phyloP scores from a whole-genome alignment of 306 rosid genomes.

The Castanospermum australe region DNA sequence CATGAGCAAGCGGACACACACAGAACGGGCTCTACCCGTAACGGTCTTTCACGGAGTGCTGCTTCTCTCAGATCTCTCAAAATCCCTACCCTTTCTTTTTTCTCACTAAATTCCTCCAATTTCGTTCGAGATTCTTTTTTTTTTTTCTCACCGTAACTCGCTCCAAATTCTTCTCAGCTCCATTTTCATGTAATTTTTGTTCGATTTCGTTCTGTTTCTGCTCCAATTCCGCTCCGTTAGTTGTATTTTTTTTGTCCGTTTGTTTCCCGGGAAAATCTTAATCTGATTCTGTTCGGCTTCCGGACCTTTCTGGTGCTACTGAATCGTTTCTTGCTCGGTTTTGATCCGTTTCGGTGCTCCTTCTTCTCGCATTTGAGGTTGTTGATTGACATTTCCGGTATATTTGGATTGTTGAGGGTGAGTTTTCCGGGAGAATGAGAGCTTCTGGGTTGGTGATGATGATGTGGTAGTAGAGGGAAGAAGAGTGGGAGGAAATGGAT shows the following conservation, averaged over 20 bases:
- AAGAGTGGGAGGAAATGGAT: constrained; percentile 49
- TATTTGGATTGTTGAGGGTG: neutral
- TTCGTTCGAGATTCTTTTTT: constrained; percentile 33
- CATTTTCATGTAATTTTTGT: neutral
- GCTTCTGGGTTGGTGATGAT: constrained; percentile 15
- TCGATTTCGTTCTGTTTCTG: neutral
- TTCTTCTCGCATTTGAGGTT: neutral
- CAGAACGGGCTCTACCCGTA: neutral
- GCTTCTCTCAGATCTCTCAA: constrained; percentile 48
- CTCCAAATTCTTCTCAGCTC: neutral
- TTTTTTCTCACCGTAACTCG: constrained; percentile 8
- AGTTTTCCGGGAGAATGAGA: constrained; percentile 5
- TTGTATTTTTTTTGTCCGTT: neutral
- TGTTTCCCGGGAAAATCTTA: neutral
- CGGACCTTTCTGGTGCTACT: neutral
- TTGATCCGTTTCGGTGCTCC: neutral
- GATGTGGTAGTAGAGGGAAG: constrained; percentile 10
- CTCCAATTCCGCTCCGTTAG: neutral
- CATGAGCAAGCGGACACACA: neutral
- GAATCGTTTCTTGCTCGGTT: neutral
- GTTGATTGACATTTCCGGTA: neutral
- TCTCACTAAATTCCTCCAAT: neutral
- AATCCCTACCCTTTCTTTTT: constrained; percentile 27
- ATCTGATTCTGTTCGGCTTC: neutral
- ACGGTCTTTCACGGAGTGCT: constrained; percentile 35